Evolutionary conservation across 2,329 filamentous ascomycete species (phyloP).

Genomic region (Tolypocladium guangdongense): DNA sequence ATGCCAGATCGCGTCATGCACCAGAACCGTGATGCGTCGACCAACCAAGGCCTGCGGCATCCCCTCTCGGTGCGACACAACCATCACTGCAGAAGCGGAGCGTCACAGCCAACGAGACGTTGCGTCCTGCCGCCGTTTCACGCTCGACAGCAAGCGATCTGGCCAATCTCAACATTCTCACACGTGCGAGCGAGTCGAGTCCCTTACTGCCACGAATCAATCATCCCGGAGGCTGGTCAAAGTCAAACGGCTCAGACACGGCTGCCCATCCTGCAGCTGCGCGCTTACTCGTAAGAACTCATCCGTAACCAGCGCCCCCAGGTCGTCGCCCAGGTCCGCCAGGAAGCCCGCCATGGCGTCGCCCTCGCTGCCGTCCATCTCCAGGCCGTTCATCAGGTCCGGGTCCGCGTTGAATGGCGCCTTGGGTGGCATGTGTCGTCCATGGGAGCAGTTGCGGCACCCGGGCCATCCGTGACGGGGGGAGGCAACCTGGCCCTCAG

Average conservation of each 20-base stretch:
- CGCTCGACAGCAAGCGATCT: no score
- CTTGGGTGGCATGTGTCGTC: conserved; percentile 13
- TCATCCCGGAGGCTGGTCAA: conserved; percentile 12
- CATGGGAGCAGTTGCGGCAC: conserved; percentile 1
- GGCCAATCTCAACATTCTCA: no score
- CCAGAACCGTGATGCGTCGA: neutral
- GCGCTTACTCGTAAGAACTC: conserved; percentile 23
- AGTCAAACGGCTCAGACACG: conserved; percentile 18
- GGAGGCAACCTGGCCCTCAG: conserved; percentile 34
- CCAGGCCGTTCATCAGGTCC: conserved; percentile 22
- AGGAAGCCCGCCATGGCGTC: conserved; percentile 13
- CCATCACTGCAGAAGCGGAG: neutral
- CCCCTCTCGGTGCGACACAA: neutral
- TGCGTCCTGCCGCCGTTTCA: no score
- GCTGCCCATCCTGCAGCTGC: conserved; percentile 17
- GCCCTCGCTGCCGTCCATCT: conserved; percentile 9
- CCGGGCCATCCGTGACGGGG: conserved; percentile 5
- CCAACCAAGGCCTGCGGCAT: neutral
- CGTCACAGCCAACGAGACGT: no score
- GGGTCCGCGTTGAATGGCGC: conserved; percentile 17
- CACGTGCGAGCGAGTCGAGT: no score
- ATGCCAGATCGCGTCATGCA: neutral
- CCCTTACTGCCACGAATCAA: neutral
- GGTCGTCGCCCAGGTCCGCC: conserved; percentile 17
- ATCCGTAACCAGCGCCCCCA: conserved; percentile 23